These are phyloP conservation scores for Cadophora gregata DNA, from an alignment of 2,329 filamentous ascomycete genomes.

Conservation along the genomic window DNA sequence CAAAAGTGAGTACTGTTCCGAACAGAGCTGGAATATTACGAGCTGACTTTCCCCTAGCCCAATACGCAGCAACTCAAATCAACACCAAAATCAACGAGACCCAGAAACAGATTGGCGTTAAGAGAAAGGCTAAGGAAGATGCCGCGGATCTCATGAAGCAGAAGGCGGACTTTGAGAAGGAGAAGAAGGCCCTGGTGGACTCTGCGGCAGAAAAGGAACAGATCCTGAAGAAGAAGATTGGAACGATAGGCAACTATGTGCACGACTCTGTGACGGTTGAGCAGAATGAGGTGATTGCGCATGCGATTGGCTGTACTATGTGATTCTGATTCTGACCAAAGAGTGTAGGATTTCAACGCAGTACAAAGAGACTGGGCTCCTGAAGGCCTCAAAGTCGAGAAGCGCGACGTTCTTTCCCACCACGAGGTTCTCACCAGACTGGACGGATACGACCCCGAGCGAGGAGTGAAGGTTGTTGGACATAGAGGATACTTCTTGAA, in stretches of 20 bases:
- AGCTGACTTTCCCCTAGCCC: conserved; percentile 52
- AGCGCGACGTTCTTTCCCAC: conserved; percentile 82
- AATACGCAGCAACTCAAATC: conserved; percentile 80
- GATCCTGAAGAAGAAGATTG: conserved; percentile 77
- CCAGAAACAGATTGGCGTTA: conserved; percentile 87
- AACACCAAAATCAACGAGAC: conserved; percentile 85
- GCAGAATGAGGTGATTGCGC: conserved; percentile 71
- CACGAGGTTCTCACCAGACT: conserved; percentile 90
- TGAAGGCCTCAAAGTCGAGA: conserved; percentile 74
- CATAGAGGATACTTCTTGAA: conserved; percentile 94
- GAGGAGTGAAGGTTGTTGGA: conserved; percentile 91
- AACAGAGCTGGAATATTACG: background rate
- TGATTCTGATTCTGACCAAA: conserved; percentile 15
- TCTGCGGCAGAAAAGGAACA: conserved; percentile 77
- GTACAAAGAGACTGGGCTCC: conserved; percentile 81
- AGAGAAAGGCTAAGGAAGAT: conserved; percentile 95
- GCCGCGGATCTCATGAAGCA: conserved; percentile 79
- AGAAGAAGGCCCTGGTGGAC: conserved; percentile 82
- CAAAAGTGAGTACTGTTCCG: conserved; percentile 58
- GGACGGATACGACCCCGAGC: conserved; percentile 91
- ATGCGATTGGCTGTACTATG: background rate
- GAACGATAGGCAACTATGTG: conserved; percentile 88
- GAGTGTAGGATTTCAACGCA: conserved; percentile 74
- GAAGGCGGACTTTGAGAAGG: conserved; percentile 78
- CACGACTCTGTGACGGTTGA: conserved; percentile 85